Base-by-base conservation (phyloP, 1,139 yeast genomes). In the Arxiozyma telluris region DNA sequence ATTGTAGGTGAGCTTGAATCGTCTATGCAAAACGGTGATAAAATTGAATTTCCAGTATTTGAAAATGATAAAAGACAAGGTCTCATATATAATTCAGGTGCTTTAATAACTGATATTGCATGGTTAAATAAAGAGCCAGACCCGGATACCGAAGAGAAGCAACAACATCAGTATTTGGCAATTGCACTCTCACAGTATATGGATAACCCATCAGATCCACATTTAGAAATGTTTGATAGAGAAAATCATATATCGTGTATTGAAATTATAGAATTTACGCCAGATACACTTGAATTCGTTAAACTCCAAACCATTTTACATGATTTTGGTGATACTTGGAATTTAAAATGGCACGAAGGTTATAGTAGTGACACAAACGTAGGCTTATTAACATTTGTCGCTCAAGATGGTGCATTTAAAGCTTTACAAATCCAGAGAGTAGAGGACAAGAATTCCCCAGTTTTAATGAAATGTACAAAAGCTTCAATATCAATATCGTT, bases 401-500 rank as follows among this genome's bases (percentile, higher is more conserved):
- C 80, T 60, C 81, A 81, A 47, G 88, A 84, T 65, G 95, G 95
- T 0, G 68, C 73, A 4, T 68, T 83, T 4, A 82, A 83, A 53
- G 64, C 85, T 3, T 65, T 87, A 50, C 77, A 77, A 53, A 67
- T 82, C 9, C 22, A 21, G 7, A 17, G 15, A 18, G 42, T 11
- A n/a, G 49, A 27, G 6, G 38, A 47, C 3, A 41, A 0, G 55
- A n/a, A 25, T n/a, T 15, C 39, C 11, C 17, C 20, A 11, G 20
- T 30, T 3, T 21, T 49, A 41, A 15, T 42, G 22, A 51, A 48
- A 58, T 46, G 59, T 48, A 60, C 12, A 44, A 48, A 5, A 51
- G 46, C 66, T 1, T 60, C 65, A 1, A 51, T 71, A 38, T 53
- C 58, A 8, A 34, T 72, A 3, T 61, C 65, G 3, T 61, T 65